These are phyloP conservation scores for Leishmania gerbilli DNA, from an alignment of 208 protist species.

Conservation along the genomic window DNA sequence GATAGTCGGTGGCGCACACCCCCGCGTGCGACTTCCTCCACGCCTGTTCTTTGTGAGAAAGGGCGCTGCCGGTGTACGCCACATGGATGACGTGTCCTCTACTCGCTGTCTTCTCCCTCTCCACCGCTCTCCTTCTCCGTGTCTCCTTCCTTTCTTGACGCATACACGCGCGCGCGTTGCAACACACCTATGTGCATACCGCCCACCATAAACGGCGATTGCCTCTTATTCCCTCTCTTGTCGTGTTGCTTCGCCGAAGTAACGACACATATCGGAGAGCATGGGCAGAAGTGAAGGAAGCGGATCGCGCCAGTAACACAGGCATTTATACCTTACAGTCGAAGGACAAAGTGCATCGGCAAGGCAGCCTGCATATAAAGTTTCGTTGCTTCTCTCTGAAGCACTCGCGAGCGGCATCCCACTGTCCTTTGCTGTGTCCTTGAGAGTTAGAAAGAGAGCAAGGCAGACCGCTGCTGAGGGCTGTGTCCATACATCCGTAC, in stretches of 20 bases:
- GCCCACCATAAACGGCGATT: neutral
- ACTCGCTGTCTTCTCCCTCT: neutral
- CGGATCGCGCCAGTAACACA: neutral
- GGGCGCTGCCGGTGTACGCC: neutral
- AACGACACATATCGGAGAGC: neutral
- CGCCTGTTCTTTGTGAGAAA: neutral
- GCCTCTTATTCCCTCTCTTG: neutral
- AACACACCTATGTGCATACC: neutral
- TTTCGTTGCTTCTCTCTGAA: neutral
- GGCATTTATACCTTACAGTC: neutral
- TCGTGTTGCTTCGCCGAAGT: neutral
- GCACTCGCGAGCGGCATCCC: neutral
- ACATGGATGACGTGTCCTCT: neutral
- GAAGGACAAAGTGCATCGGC: neutral
- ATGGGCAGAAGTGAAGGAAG: neutral
- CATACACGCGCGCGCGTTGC: neutral
- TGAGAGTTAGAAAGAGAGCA: neutral
- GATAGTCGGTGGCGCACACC: neutral
- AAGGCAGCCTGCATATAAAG: neutral
- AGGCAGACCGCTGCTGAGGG: neutral
- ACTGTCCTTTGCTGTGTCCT: neutral
- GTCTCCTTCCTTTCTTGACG: neutral
- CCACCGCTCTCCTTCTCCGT: neutral
- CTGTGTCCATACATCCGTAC: neutral
- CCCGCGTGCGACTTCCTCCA: neutral